Evolutionary conservation across 805 yeast species (phyloP).

Genomic region (Gaillardinia entomophila): DNA sequence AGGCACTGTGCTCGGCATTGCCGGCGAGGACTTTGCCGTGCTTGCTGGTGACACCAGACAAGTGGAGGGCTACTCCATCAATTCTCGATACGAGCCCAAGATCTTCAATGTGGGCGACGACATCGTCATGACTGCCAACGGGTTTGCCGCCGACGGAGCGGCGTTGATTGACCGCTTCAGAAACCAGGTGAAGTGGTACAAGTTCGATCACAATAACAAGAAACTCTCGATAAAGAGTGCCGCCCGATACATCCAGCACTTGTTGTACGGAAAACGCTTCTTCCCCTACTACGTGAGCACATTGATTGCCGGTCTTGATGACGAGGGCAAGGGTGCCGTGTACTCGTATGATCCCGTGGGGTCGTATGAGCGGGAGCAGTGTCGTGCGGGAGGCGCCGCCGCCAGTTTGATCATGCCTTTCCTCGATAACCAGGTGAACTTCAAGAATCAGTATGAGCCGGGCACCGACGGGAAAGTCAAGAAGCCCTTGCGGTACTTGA

Average conservation of each 20-base stretch:
- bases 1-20: slow-evolving; percentile 95
- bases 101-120: slow-evolving; percentile 86
- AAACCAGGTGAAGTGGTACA: slow-evolving; percentile 81
- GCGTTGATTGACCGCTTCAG: slow-evolving; percentile 75
- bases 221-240: slow-evolving; percentile 63
- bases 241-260: slow-evolving; percentile 86
- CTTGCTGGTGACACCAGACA: slow-evolving; percentile 98
- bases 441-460: slow-evolving; percentile 89
- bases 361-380: slow-evolving; percentile 93
- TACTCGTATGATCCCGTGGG: slow-evolving; percentile 98
- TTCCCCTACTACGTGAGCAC: slow-evolving; percentile 97
- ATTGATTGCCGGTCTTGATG: slow-evolving; percentile 88
- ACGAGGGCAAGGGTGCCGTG: slow-evolving; percentile 87
- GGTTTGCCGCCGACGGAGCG: slow-evolving; percentile 92
- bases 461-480: slow-evolving; percentile 62
- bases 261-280: slow-evolving; percentile 86
- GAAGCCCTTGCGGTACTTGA: slow-evolving; percentile 56
- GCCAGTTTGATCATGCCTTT: slow-evolving; percentile 95
- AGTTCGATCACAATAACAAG: slow-evolving; percentile 74
- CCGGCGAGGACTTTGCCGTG: slow-evolving; percentile 95
- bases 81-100: slow-evolving; percentile 88
- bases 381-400: slow-evolving; percentile 98
- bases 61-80: slow-evolving; percentile 88
- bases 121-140: slow-evolving; percentile 85
- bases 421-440: slow-evolving; percentile 93